Evolutionary conservation across 2,329 filamentous ascomycete genomes (phyloP).

Genomic region (Torrubiellomyces zombiae): DNA sequence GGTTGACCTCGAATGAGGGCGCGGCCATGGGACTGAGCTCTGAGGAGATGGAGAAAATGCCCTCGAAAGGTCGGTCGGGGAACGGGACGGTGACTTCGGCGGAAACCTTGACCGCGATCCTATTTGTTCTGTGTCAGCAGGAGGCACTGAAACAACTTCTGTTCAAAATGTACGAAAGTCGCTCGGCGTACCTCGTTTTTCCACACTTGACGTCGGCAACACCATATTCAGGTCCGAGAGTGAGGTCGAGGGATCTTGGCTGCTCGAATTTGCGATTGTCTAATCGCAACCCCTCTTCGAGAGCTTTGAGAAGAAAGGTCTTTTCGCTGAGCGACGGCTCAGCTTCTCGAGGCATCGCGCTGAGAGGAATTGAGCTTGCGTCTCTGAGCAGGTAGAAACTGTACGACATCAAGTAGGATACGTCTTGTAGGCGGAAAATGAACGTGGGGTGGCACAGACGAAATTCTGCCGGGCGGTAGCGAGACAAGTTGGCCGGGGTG

Average conservation of each 20-base stretch:
- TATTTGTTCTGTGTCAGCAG: too few species aligned
- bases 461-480: constrained; percentile 35
- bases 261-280: constrained; percentile 72
- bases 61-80: constrained; percentile 82
- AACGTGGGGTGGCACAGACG: constrained; percentile 6
- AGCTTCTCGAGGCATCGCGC: constrained; percentile 78
- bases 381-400: too few species aligned
- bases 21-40: constrained; percentile 88
- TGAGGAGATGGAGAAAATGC: constrained; percentile 80
- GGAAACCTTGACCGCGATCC: constrained; percentile 70
- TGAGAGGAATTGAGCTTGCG: constrained; percentile 2
- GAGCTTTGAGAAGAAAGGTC: constrained; percentile 68
- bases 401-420: too few species aligned
- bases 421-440: constrained; percentile 1
- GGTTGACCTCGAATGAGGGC: constrained; percentile 73
- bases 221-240: constrained; percentile 82
- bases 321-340: constrained; percentile 82
- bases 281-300: constrained; percentile 64
- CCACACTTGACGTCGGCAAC: constrained; percentile 75
- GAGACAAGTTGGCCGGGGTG: too few species aligned
- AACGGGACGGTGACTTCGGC: constrained; percentile 78
- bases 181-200: constrained; percentile 57
- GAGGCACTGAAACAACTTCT: constrained; percentile 2
- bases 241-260: constrained; percentile 60
- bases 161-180: not conserved